A percentile compares a stretch with the other conserved stretches of the same genome.
These are phyloP conservation scores for Cryphonectria japonica DNA, from an alignment of 2,329 filamentous ascomycete genomes.

Conservation along the genomic window DNA sequence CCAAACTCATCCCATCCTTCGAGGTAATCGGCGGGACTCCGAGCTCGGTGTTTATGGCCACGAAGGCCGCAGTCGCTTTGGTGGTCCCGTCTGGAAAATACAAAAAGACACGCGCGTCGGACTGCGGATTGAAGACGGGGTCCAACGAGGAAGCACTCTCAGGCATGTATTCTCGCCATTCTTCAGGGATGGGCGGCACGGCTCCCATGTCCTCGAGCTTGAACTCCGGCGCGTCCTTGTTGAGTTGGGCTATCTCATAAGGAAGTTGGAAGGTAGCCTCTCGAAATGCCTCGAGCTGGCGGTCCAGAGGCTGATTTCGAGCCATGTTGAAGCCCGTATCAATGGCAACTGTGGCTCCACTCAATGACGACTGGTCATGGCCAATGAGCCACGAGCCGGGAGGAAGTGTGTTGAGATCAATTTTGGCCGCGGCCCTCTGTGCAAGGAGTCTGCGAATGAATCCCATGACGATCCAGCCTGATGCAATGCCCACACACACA, in stretches of 20 bases:
- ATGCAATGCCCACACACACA: not conserved
- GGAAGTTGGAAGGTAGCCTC: constrained; percentile 19
- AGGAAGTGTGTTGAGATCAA: too few species aligned
- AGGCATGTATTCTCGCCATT: not conserved
- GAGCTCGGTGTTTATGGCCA: constrained; percentile 17
- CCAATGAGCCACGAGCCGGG: not conserved
- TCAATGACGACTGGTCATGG: not conserved
- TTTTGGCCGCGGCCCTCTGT: not conserved
- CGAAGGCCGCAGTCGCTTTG: constrained; percentile 9
- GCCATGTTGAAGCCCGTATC: constrained; percentile 14
- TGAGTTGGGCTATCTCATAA: constrained; percentile 17
- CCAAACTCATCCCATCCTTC: not conserved
- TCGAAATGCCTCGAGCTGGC: not conserved
- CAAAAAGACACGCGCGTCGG: constrained; percentile 7
- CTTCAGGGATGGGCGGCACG: not conserved
- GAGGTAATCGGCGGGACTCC: not conserved
- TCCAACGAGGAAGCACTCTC: not conserved
- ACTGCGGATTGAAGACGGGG: not conserved
- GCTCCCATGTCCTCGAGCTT: constrained; percentile 12
- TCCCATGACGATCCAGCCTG: not conserved
- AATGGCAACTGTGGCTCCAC: not conserved
- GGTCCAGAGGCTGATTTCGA: not conserved
- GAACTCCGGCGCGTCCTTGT: not conserved
- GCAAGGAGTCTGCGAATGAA: not conserved
- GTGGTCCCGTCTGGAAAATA: not conserved